phyloP scores from a whole-genome alignment of 2,329 filamentous ascomycete genomes.

The Metarhizium humberi region DNA sequence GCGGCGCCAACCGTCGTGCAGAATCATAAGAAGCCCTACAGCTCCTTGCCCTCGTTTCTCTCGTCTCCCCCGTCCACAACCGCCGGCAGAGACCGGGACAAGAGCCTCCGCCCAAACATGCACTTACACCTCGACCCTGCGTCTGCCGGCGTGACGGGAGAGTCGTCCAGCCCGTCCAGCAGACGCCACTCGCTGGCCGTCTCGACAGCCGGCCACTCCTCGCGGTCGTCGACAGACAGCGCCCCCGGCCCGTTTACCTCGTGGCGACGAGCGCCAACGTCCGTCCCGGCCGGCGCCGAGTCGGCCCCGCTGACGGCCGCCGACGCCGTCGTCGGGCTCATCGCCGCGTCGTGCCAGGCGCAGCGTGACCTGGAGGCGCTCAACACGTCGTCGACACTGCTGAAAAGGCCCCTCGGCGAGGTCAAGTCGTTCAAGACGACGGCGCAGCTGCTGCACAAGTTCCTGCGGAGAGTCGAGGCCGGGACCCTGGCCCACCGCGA shows the following conservation, averaged over 20 bases:
- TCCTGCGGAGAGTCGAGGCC: constrained; percentile 8
- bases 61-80: not conserved
- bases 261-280: not conserved
- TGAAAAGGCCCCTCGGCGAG: constrained; percentile 1
- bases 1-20: not conserved
- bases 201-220: not conserved
- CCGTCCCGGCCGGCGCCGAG: constrained; percentile 3
- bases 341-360: constrained; percentile 10
- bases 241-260: not conserved
- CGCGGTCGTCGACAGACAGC: not conserved
- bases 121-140: not conserved
- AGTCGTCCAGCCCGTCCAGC: not conserved
- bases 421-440: constrained; percentile 8
- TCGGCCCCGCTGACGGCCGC: constrained; percentile 6
- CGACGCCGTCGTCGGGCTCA: constrained; percentile 8
- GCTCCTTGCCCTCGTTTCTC: not conserved
- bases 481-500: not conserved
- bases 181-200: not conserved
- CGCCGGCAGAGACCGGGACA: not conserved
- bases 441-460: constrained; percentile 10
- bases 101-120: not conserved
- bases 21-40: not conserved
- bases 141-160: not conserved
- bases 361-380: constrained; percentile 4
- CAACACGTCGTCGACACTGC: not conserved